A percentile compares a stretch with the other conserved stretches of the same genome.
Conservation (phyloP, 306 rosid species). For the Trifolium subterraneum region DNA sequence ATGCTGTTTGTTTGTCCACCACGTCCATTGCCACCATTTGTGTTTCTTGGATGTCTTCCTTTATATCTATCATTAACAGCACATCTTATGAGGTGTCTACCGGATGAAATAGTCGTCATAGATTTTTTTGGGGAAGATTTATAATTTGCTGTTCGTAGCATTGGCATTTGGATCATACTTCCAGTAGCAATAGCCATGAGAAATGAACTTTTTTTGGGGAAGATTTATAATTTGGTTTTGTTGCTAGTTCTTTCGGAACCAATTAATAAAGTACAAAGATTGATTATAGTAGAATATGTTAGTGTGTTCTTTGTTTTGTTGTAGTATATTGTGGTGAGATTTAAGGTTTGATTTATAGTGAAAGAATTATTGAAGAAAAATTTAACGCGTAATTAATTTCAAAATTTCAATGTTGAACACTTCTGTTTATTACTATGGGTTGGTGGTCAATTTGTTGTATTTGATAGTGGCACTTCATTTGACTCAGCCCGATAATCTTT, state of each 20-base stretch:
- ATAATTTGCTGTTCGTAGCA: neutral
- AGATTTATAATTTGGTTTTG: neutral
- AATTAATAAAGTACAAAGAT: neutral
- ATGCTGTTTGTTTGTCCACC: neutral
- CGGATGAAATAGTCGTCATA: too few relatives aligned
- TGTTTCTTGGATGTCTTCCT: too few relatives aligned
- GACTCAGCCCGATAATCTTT: too few relatives aligned
- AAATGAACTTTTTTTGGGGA: neutral
- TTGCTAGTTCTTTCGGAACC: neutral
- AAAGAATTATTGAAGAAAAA: neutral
- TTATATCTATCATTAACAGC: neutral
- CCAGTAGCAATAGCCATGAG: conserved; percentile 11
- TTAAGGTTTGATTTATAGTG: conserved; percentile 4
- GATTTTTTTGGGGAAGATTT: neutral
- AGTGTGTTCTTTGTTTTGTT: neutral
- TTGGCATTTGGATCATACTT: conserved; percentile 2
- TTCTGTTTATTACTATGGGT: too few relatives aligned
- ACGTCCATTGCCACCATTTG: too few relatives aligned
- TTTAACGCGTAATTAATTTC: neutral
- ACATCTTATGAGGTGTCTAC: too few relatives aligned
- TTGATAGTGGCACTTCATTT: too few relatives aligned
- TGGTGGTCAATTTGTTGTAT: too few relatives aligned
- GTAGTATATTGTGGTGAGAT: neutral
- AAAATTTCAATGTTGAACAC: too few relatives aligned
- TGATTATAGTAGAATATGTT: neutral